A percentile compares a stretch with the other conserved stretches of the same genome.
phyloP scores from a whole-genome alignment of 1,284 basidiomycete genomes.

The Quambalaria eucalypti region DNA sequence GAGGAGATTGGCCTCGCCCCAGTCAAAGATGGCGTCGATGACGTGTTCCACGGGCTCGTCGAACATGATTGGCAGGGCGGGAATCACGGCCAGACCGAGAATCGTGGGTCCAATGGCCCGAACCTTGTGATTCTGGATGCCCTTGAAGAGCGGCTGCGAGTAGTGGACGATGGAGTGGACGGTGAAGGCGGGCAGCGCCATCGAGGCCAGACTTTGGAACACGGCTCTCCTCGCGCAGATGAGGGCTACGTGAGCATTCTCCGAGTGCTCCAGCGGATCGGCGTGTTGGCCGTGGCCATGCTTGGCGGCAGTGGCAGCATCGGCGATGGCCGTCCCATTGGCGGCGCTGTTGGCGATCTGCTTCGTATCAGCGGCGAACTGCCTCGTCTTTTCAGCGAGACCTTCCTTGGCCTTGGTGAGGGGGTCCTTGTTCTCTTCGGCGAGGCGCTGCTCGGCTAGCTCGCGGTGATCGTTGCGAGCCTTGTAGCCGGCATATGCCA shows the following conservation, averaged over 20 bases:
- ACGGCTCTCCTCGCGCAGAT: constrained; percentile 31
- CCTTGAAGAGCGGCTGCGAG: constrained; percentile 66
- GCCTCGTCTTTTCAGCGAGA: constrained; percentile 21
- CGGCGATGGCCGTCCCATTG: neutral
- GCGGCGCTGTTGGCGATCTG: constrained; percentile 13
- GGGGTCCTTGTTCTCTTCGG: neutral
- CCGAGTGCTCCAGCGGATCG: constrained; percentile 11
- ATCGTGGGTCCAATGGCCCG: constrained; percentile 71
- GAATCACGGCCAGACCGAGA: constrained; percentile 54
- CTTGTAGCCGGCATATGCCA: constrained; percentile 79
- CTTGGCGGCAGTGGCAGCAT: neutral
- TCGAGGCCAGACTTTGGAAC: constrained; percentile 30
- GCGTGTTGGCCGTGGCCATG: neutral
- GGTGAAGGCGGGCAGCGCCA: constrained; percentile 26
- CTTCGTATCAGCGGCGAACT: constrained; percentile 11
- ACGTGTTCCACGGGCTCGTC: neutral
- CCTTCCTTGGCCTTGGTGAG: constrained; percentile 1
- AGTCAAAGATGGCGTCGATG: neutral
- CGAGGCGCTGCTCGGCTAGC: neutral
- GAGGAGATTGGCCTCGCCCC: neutral
- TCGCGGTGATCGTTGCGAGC: constrained; percentile 15
- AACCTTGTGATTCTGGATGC: constrained; percentile 55
- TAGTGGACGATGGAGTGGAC: constrained; percentile 51
- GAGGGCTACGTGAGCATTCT: constrained; percentile 22
- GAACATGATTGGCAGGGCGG: constrained; percentile 6